Conservation (phyloP, 2,329 filamentous ascomycete species). For the Claviceps sp. region DNA sequence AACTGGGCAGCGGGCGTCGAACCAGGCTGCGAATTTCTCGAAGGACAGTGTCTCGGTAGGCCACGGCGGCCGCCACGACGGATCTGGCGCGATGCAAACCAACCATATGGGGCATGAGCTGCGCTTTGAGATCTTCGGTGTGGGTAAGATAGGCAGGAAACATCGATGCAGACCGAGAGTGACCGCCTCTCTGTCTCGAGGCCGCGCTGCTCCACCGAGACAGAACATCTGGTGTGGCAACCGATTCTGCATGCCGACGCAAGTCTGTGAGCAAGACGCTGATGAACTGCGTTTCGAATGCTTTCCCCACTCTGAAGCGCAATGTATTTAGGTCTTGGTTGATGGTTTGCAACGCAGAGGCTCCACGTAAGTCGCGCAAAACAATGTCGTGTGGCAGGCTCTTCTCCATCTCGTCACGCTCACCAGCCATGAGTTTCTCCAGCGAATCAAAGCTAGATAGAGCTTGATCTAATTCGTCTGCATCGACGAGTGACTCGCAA, state of each 20-base stretch:
- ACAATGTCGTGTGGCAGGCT: constrained; percentile 18
- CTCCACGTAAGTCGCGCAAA: constrained; percentile 57
- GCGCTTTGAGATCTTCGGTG: constrained; percentile 54
- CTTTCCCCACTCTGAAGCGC: constrained; percentile 70
- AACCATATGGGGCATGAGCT: constrained; percentile 56
- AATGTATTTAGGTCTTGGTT: constrained; percentile 64
- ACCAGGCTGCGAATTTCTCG: constrained; percentile 81
- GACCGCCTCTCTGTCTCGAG: constrained; percentile 54
- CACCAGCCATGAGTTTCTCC: constrained; percentile 69
- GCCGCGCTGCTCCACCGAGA: constrained; percentile 74
- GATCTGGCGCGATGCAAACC: constrained; percentile 75
- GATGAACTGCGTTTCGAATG: constrained; percentile 71
- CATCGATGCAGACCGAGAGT: constrained; percentile 51
- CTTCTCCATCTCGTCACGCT: constrained; percentile 30
- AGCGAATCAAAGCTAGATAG: constrained; percentile 64
- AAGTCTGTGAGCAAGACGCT: constrained; percentile 67
- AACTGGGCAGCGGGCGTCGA: constrained; percentile 73
- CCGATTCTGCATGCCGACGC: constrained; percentile 61
- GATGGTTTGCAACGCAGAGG: constrained; percentile 70
- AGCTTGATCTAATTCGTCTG: constrained; percentile 70
- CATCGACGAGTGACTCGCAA: constrained; percentile 73
- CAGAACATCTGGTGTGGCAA: constrained; percentile 60
- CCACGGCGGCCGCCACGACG: constrained; percentile 65
- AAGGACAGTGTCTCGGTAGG: constrained; percentile 71
- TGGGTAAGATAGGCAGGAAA: constrained; percentile 70